Percentiles rank a stretch among this genome's conserved stretches.
These are phyloP conservation scores for Tylopilus intermedius DNA, from an alignment of 768 basidiomycete species.

Conservation along the genomic window DNA sequence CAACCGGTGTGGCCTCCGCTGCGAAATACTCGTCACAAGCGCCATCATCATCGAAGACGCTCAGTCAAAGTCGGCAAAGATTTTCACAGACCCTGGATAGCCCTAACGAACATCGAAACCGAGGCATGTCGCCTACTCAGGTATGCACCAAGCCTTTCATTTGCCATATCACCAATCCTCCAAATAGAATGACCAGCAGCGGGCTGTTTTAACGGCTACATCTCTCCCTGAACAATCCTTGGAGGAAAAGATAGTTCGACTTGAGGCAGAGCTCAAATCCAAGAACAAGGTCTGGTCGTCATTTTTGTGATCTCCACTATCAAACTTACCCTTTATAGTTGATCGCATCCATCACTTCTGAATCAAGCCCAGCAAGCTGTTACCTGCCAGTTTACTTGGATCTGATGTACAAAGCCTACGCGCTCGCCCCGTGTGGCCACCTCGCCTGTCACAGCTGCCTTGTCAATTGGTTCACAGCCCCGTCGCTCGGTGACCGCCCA, in stretches of 20 bases:
- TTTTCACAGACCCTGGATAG: neutral
- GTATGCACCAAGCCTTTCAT: slow-evolving; percentile 7
- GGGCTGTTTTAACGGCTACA: neutral
- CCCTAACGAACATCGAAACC: neutral
- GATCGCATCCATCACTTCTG: slow-evolving; percentile 43
- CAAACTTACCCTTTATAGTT: slow-evolving; percentile 31
- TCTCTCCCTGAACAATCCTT: slow-evolving; percentile 1
- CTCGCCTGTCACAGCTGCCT: slow-evolving; percentile 68
- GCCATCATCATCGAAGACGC: neutral
- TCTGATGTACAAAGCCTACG: slow-evolving; percentile 66
- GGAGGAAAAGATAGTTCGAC: slow-evolving; percentile 31
- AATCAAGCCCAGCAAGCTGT: slow-evolving; percentile 55
- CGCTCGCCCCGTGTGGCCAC: slow-evolving; percentile 73
- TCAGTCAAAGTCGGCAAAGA: neutral
- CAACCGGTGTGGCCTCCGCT: neutral
- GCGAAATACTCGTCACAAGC: neutral
- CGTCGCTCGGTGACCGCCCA: slow-evolving; percentile 27
- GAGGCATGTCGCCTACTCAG: slow-evolving; percentile 8
- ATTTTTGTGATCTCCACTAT: neutral
- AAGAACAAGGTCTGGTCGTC: slow-evolving; percentile 33
- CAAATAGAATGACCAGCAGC: slow-evolving; percentile 8
- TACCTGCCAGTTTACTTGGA: slow-evolving; percentile 76
- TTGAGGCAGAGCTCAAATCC: slow-evolving; percentile 41
- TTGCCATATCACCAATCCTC: slow-evolving; percentile 5
- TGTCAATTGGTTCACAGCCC: slow-evolving; percentile 68